Conservation (phyloP, 352 stramenopile genomes). For the Phytophthora agathidicida region DNA sequence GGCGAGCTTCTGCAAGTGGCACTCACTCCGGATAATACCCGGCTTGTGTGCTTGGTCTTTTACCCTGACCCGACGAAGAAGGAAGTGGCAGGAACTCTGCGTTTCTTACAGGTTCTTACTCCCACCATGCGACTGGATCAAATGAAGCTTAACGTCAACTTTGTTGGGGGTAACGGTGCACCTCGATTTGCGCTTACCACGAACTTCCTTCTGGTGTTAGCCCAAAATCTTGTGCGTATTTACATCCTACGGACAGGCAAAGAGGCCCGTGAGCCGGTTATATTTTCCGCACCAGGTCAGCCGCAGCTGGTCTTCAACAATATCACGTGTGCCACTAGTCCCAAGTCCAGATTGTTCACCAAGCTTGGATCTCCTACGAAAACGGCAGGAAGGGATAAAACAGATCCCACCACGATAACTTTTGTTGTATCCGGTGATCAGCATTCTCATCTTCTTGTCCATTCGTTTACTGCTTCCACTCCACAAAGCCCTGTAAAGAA, state of each 20-base stretch:
- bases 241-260: conserved; percentile 32
- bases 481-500: conserved; percentile 10
- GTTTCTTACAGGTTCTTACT: conserved; percentile 44
- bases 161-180: conserved; percentile 28
- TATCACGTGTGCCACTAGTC: conserved; percentile 22
- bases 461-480: conserved; percentile 23
- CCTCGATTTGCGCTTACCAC: conserved; percentile 49
- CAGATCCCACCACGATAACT: conserved; percentile 12
- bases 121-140: conserved; percentile 23
- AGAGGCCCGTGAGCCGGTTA: conserved; percentile 25
- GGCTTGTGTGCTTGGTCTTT: conserved; percentile 56
- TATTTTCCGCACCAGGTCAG: conserved; percentile 14
- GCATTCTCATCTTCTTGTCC: conserved; percentile 28
- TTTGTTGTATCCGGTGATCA: conserved; percentile 32
- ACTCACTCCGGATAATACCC: conserved; percentile 32
- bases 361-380: conserved; percentile 5
- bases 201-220: conserved; percentile 39
- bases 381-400: background rate
- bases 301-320: conserved; percentile 28
- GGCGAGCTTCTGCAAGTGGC: conserved; percentile 55
- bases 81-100: conserved; percentile 25
- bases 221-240: conserved; percentile 41
- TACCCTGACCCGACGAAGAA: conserved; percentile 27
- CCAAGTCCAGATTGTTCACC: background rate
- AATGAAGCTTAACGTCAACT: conserved; percentile 33